Evolutionary conservation across 345 rosid genomes (phyloP), one percentile per base, ranked within the genome.

Genomic region (Acer campestre): DNA sequence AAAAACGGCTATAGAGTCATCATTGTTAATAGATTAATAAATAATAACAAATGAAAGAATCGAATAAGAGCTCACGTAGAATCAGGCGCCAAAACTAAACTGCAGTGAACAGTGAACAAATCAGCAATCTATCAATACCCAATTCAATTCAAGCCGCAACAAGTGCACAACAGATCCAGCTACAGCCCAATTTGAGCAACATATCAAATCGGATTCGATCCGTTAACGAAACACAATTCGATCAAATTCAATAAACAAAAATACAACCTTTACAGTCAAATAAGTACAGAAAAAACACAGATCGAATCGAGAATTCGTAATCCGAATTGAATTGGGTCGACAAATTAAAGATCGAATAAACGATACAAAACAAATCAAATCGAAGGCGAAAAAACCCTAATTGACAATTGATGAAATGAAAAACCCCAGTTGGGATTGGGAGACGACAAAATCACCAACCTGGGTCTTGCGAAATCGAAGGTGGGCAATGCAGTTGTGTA

Each of bases 401-500:
- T 56, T 17, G n/a, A 7, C 61, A 17, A 18, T 2, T 10, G 23
- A n/a, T 7, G 61, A 17, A 56, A 56, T 13, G 23, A 17, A 56
- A 56, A 56, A 56, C 3, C 9, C 61, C 61, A 17, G n/a, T 17
- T 56, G 61, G 10, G 10, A 56, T 17, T 20, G 23, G 61, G 75
- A 79, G 67, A 65, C 22, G 31, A 82, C 70, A 56, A 78, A 46
- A 55, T 25, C 16, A 71, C 61, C 61, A n/a, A 56, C 82, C 87
- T 80, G 67, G 13, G 38, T 55, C 22, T 74, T 13, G 46, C 51
- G 56, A 55, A 62, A 70, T 2, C 10, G 70, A 65, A 22, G 73
- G 27, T 29, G 78, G 78, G 74, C 11, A 56, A 56, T 77, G 75
- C 67, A 76, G 80, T 79, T 77, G 76, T 75, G 38, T 80, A 80